phyloP scores from a whole-genome alignment of 2,329 filamentous ascomycete species.

The Nemania serpens region DNA sequence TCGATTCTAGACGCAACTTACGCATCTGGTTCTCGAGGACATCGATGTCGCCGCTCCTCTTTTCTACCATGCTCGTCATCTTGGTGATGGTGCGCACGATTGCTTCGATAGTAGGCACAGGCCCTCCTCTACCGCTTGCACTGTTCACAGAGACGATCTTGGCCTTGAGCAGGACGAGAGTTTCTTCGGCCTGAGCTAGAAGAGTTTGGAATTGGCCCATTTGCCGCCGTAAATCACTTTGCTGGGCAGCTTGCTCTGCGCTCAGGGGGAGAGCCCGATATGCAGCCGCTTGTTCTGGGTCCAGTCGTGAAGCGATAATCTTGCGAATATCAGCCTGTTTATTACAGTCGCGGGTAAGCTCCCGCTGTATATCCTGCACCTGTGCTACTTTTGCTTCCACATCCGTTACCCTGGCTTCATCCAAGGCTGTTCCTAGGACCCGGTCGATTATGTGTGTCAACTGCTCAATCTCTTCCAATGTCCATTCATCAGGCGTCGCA shows the following conservation, averaged over 20 bases:
- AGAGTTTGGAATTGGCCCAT: constrained; percentile 75
- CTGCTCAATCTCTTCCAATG: constrained; percentile 74
- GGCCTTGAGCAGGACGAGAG: constrained; percentile 76
- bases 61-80: constrained; percentile 91
- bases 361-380: constrained; percentile 69
- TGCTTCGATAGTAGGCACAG: constrained; percentile 80
- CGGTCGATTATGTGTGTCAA: constrained; percentile 67
- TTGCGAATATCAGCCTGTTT: constrained; percentile 80
- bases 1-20: constrained; percentile 63
- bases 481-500: constrained; percentile 70
- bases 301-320: constrained; percentile 70
- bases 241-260: constrained; percentile 80
- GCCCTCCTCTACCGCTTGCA: constrained; percentile 50
- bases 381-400: constrained; percentile 70
- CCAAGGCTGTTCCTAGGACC: constrained; percentile 67
- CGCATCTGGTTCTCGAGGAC: constrained; percentile 86
- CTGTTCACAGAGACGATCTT: constrained; percentile 67
- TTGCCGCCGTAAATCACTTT: constrained; percentile 79
- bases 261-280: constrained; percentile 76
- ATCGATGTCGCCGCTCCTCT: constrained; percentile 87
- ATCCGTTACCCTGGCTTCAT: constrained; percentile 69
- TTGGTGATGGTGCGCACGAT: constrained; percentile 90
- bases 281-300: constrained; percentile 68
- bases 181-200: constrained; percentile 79
- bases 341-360: constrained; percentile 72